phyloP scores from a whole-genome alignment of 1,139 yeast genomes.

The Casaregolazyma lundiana region DNA sequence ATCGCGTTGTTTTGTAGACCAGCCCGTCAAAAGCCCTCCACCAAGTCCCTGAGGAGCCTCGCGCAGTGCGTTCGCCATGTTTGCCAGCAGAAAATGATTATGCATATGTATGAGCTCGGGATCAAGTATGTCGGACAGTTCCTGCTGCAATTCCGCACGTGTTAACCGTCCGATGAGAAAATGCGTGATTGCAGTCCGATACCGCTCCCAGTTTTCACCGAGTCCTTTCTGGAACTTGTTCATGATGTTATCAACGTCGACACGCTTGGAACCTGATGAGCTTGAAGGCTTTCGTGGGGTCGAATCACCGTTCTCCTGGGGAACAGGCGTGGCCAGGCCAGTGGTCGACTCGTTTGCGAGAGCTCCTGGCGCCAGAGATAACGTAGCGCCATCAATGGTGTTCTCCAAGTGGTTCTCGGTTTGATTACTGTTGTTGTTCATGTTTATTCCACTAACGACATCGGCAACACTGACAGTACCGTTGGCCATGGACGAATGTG shows the following conservation, averaged over 20 bases:
- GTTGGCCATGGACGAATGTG: background rate
- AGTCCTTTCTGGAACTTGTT: conserved; percentile 65
- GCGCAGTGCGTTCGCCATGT: conserved; percentile 77
- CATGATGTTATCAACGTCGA: conserved; percentile 70
- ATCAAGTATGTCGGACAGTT: conserved; percentile 53
- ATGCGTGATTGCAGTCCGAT: conserved; percentile 71
- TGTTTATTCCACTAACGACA: conserved; percentile 5
- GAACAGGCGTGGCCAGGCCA: background rate
- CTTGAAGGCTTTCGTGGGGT: conserved; percentile 2
- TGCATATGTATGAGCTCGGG: conserved; percentile 54
- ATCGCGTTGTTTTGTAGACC: conserved; percentile 43
- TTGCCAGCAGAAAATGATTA: conserved; percentile 73
- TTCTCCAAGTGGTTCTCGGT: conserved; percentile 1
- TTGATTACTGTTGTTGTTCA: too few species aligned
- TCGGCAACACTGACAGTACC: conserved; percentile 5
- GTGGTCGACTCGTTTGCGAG: conserved; percentile 2
- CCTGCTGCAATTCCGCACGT: conserved; percentile 62
- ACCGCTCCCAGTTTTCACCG: conserved; percentile 80
- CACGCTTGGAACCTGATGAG: conserved; percentile 36
- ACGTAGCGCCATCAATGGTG: conserved; percentile 3
- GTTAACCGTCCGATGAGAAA: conserved; percentile 64
- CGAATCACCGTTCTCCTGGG: background rate
- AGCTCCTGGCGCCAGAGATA: conserved; percentile 10
- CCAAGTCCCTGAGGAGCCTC: conserved; percentile 58
- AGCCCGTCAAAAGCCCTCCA: conserved; percentile 40